Conservation (phyloP, 495 filamentous ascomycete species). For the Trichoderma orchidacearum region DNA sequence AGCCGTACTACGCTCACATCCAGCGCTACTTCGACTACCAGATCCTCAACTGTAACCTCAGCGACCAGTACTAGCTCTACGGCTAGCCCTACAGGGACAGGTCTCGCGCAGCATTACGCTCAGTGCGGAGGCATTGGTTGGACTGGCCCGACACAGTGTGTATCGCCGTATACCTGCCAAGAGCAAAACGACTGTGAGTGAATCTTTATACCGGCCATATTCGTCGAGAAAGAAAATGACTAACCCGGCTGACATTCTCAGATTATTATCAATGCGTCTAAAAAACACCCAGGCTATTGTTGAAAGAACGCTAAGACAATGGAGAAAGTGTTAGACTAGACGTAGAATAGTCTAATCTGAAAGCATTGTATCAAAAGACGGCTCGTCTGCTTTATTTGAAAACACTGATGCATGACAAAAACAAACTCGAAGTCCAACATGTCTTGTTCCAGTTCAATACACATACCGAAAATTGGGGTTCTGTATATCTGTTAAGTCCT, state of each 20-base stretch:
- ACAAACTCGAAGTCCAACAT: too few species aligned
- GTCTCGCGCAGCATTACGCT: conserved; percentile 6
- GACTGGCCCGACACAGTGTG: background rate
- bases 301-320: too few species aligned
- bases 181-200: background rate
- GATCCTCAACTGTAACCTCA: background rate
- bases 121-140: conserved; percentile 12
- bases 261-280: background rate
- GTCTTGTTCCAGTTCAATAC: too few species aligned
- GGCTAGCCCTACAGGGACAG: background rate
- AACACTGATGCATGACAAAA: too few species aligned
- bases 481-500: conserved; percentile 45
- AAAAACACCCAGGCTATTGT: too few species aligned
- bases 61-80: conserved; percentile 5
- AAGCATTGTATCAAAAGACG: too few species aligned
- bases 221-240: background rate
- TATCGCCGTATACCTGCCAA: background rate
- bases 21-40: background rate
- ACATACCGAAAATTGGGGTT: conserved; percentile 43
- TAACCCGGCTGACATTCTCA: background rate
- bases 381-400: too few species aligned
- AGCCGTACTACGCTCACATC: background rate
- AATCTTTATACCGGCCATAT: background rate
- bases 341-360: too few species aligned
- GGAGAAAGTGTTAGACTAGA: too few species aligned